These are phyloP conservation scores for Coemansia sp. DNA, from an alignment of 192 early-diverging fungal genomes.

Conservation along the genomic window DNA sequence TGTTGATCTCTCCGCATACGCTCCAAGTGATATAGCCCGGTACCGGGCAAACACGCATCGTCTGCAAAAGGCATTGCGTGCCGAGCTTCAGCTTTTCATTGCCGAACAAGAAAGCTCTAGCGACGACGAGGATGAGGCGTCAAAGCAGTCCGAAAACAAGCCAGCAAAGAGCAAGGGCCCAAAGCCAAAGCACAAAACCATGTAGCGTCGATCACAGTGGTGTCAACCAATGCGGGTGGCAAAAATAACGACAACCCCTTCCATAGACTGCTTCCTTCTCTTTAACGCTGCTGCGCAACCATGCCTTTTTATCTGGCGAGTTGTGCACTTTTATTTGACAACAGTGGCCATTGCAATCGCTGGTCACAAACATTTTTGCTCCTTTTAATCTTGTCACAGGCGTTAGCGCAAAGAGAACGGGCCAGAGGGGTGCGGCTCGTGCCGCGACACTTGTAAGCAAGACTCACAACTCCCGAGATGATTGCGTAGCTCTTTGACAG, in stretches of 20 bases:
- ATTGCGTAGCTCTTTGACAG: background rate
- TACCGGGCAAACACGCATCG: slow-evolving; percentile 4
- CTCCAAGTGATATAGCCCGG: slow-evolving; percentile 15
- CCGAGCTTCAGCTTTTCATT: slow-evolving; percentile 31
- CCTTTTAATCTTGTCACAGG: background rate
- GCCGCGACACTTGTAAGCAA: background rate
- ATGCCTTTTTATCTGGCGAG: background rate
- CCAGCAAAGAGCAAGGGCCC: background rate
- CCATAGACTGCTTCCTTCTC: background rate
- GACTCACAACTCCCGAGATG: background rate
- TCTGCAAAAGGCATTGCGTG: slow-evolving; percentile 15
- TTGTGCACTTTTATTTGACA: background rate
- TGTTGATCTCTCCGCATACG: slow-evolving; percentile 32
- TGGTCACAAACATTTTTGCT: background rate
- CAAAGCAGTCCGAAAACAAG: slow-evolving; percentile 1
- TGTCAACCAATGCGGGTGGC: slow-evolving; percentile 1
- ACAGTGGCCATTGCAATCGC: background rate
- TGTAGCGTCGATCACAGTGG: background rate
- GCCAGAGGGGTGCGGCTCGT: background rate
- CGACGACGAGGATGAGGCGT: background rate
- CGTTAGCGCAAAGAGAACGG: background rate
- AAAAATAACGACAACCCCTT: too few species aligned
- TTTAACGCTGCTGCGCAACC: background rate
- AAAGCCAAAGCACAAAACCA: background rate
- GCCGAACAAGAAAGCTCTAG: slow-evolving; percentile 20